Evolutionary conservation across 257 asterid genomes (phyloP).

Genomic region (Penstemon eatonii): DNA sequence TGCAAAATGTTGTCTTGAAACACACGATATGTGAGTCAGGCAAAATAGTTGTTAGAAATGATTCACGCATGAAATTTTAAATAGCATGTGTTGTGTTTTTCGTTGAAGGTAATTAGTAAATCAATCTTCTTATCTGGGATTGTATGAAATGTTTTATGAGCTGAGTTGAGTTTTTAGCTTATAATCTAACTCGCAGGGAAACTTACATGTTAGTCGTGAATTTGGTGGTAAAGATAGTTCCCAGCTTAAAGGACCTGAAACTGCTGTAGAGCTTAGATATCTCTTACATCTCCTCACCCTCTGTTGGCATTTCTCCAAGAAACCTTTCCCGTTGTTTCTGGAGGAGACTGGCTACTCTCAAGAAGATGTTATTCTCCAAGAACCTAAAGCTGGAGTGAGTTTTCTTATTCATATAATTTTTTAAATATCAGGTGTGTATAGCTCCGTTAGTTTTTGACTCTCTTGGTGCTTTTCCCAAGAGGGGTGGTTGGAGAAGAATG

Average conservation of each 20-base stretch:
- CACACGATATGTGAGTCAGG: slow-evolving; percentile 6
- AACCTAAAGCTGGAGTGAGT: slow-evolving; percentile 99
- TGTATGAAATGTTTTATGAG: neutral
- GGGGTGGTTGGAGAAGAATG: slow-evolving; percentile 12
- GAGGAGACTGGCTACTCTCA: slow-evolving; percentile 88
- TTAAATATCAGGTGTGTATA: neutral
- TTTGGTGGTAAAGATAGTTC: slow-evolving; percentile 80
- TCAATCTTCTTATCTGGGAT: neutral
- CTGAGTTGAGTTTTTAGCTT: slow-evolving; percentile 25
- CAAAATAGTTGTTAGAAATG: slow-evolving; percentile 10
- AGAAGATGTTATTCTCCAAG: slow-evolving; percentile 90
- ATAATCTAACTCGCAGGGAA: slow-evolving; percentile 59
- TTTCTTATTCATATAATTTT: slow-evolving; percentile 7
- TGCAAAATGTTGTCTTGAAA: slow-evolving; percentile 5
- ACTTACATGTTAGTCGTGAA: slow-evolving; percentile 67
- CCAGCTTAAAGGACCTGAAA: slow-evolving; percentile 78
- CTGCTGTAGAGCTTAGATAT: slow-evolving; percentile 69
- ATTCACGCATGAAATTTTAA: slow-evolving; percentile 9
- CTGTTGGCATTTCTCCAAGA: slow-evolving; percentile 98
- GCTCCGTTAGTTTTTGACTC: slow-evolving; percentile 5
- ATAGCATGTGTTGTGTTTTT: neutral
- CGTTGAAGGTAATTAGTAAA: neutral
- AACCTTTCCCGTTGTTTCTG: slow-evolving; percentile 73
- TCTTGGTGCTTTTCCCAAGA: neutral
- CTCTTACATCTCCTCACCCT: slow-evolving; percentile 79